Evolutionary conservation across 2,329 filamentous ascomycete genomes (phyloP), one percentile per base, ranked within the genome.

Genomic region (Epichloe baconii): DNA sequence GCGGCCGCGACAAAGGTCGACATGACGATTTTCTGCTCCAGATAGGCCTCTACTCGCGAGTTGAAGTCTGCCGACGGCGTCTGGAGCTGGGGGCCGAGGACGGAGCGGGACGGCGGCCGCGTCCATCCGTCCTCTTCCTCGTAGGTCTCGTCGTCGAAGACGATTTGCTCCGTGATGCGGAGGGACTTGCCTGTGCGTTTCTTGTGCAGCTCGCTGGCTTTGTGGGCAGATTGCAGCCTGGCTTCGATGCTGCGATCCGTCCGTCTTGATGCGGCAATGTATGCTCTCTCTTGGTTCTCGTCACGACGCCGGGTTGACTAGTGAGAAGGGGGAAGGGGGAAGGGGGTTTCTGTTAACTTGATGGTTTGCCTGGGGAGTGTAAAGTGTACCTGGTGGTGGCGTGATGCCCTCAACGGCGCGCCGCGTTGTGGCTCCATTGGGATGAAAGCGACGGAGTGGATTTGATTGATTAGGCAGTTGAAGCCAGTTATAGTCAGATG

Each of bases 111-210:
- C 10, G 48, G 41, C 19, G 47, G 43, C 8, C 41, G 47, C 19
- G 14, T 14, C 48, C 48, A 38, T 14, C 31, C 86, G 50, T 95
- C 89, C 62, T 95, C 87, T 66, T 95, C 90, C 61, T 95, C 89
- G 64, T 96, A 96, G 87, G 95, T 95, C 64, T 94, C 88, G 65
- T 95, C 90, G 55, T 88, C 89, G 59, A 86, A 74, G 14, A 95
- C 89, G 21, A 93, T 89, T 62, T 93, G 79, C 66, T 90, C 85
- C 21, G 84, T 89, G 52, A 96, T 86, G 59, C 83, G 82, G 53
- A 96, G 76, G 2, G 78, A 80, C 58, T 88, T 86, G 38, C 90
- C 91, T 0, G 90, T 95, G 19, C 89, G 82, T 64, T 83, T 79
- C 71, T 89, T 88, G 74, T 95, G 91, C 40, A 95, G 88, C 60